Evolutionary conservation across 345 rosid genomes (phyloP), one percentile per base, ranked within the genome.

Genomic region (Aurinia saxatilis): DNA sequence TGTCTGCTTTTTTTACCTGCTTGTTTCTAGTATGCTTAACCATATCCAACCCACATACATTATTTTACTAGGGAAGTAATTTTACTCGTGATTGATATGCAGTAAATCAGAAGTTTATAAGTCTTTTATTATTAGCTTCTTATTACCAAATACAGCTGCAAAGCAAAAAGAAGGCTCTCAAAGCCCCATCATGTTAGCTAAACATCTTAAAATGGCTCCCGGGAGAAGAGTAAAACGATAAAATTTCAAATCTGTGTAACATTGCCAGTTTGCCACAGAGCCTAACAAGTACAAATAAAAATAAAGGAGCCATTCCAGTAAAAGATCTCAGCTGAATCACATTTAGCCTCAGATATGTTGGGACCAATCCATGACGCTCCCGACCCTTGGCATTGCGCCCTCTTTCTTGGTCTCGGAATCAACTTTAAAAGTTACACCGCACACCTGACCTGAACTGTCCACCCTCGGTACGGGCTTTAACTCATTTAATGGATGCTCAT

Each of bases 341-440:
- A 27, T 25, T 19, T 41, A 13, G 65, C 63, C 57, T 89, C 74
- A 91, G 79, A 79, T 80, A 60, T 84, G 63, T 0, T 72, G 5
- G 41, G 97, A 92, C 98, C 98, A 89, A 69, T 92, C 83, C 62
- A 80, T 88, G n/a, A 89, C 85, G 48, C 98, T 92, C 23, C 88
- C 97, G 27, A 85, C 95, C 68, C 96, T 84, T 1, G 96, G 95
- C 90, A 92, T 86, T 77, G 85, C 79, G 8, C 67, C 13, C 11
- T 74, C 46, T 84, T 89, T 87, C 86, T 87, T 86, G 38, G 86
- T 42, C 57, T 80, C 93, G 0, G 74, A 70, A 73, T 92, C 95
- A 70, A 89, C 95, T 78, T 77, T 78, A 79, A 92, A 89, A 15
- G 39, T 79, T 1, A 95, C 81, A 46, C 96, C 96, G 3, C 96